These are phyloP conservation scores for Brachypodium distachyon DNA, from an alignment of 202 grass and related monocot species.

Conservation along the genomic window DNA sequence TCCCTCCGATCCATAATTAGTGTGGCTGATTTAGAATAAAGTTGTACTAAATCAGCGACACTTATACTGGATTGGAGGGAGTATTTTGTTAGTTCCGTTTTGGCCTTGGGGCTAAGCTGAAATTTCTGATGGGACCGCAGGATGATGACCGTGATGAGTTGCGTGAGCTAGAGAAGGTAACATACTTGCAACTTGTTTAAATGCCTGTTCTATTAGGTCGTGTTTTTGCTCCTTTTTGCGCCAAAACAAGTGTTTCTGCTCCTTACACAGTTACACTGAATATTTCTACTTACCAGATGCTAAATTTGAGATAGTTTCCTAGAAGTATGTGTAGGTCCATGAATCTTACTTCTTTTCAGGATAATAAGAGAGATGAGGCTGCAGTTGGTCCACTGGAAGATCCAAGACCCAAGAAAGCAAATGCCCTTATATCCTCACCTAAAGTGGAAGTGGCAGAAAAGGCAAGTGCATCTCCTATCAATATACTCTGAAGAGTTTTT, in stretches of 20 bases:
- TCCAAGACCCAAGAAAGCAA: slow-evolving; percentile 20
- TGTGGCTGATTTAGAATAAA: too few species aligned
- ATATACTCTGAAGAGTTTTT: too few species aligned
- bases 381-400: neutral
- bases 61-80: too few species aligned
- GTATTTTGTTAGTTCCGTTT: neutral
- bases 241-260: too few species aligned
- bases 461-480: slow-evolving; percentile 1
- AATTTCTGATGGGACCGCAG: slow-evolving; percentile 30
- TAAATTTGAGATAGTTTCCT: neutral
- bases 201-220: neutral
- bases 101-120: neutral
- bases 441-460: neutral
- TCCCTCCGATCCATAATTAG: too few species aligned
- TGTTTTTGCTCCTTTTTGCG: neutral
- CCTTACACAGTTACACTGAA: too few species aligned
- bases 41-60: too few species aligned
- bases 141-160: slow-evolving; percentile 42
- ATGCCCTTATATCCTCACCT: neutral
- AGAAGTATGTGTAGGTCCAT: neutral
- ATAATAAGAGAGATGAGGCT: neutral
- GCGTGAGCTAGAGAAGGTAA: slow-evolving; percentile 42
- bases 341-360: slow-evolving; percentile 10
- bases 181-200: slow-evolving; percentile 1
- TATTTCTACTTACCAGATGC: neutral